A percentile compares a stretch with the other conserved stretches of the same genome.
These are phyloP conservation scores for Cercospora beticola DNA, from an alignment of 2,329 filamentous ascomycete genomes.

Conservation along the genomic window DNA sequence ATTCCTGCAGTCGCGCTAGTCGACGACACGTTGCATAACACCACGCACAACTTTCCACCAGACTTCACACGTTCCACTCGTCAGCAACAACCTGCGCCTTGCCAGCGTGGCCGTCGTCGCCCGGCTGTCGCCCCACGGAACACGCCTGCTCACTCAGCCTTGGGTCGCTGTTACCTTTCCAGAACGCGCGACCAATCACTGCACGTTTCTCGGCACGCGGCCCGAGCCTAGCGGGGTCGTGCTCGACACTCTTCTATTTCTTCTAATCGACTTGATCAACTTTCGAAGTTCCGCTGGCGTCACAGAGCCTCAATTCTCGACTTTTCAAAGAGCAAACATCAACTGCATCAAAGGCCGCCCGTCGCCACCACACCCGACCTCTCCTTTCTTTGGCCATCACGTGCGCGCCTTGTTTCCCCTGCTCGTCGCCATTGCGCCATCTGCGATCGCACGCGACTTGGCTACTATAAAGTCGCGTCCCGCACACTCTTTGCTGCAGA, in stretches of 20 bases:
- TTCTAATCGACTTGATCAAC: slow-evolving; percentile 6
- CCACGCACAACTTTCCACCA: background rate
- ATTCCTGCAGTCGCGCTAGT: background rate
- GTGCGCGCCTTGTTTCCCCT: slow-evolving; percentile 16
- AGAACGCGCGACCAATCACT: background rate
- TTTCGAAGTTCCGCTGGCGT: slow-evolving; percentile 14
- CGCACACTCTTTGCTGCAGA: slow-evolving; percentile 8
- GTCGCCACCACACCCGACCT: slow-evolving; percentile 12
- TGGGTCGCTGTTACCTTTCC: background rate
- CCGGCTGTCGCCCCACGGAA: background rate
- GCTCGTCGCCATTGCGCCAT: slow-evolving; percentile 4
- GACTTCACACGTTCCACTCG: background rate
- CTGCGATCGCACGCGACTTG: slow-evolving; percentile 9
- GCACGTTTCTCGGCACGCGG: background rate
- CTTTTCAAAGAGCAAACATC: slow-evolving; percentile 17
- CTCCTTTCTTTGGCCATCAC: slow-evolving; percentile 10
- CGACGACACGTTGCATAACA: background rate
- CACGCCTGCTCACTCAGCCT: background rate
- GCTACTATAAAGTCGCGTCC: slow-evolving; percentile 14
- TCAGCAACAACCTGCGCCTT: background rate
- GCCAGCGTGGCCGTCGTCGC: background rate
- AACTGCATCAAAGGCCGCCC: slow-evolving; percentile 16
- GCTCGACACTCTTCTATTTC: slow-evolving; percentile 7
- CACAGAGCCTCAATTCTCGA: slow-evolving; percentile 21
- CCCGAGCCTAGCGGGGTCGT: background rate